These are phyloP conservation scores for Yamadazyma mexicana DNA, from an alignment of 1,139 yeast genomes.

Conservation along the genomic window DNA sequence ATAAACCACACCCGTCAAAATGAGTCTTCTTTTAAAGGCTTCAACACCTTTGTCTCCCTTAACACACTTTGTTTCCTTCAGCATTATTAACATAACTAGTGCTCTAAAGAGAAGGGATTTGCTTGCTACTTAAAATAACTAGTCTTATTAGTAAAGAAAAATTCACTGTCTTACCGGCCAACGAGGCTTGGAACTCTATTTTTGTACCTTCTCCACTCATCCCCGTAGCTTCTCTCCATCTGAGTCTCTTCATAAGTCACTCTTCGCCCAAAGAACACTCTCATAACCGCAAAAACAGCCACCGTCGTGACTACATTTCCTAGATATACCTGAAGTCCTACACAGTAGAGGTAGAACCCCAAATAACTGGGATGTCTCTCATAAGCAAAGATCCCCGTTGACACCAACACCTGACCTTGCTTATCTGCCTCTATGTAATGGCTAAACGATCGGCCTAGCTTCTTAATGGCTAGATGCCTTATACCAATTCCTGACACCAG, in stretches of 20 bases:
- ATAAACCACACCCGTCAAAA: too few relatives aligned
- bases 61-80: too few relatives aligned
- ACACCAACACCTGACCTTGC: slow-evolving; percentile 21
- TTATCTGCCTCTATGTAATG: slow-evolving; percentile 24
- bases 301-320: slow-evolving; percentile 24
- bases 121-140: too few relatives aligned
- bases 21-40: too few relatives aligned
- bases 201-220: slow-evolving; percentile 27
- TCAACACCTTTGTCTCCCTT: too few relatives aligned
- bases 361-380: slow-evolving; percentile 44
- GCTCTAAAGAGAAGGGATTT: too few relatives aligned
- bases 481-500: slow-evolving; percentile 15
- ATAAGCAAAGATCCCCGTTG: slow-evolving; percentile 31
- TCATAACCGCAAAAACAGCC: slow-evolving; percentile 20
- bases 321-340: slow-evolving; percentile 35
- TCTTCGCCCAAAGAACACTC: slow-evolving; percentile 31
- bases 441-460: slow-evolving; percentile 39
- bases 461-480: slow-evolving; percentile 32
- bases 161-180: too few relatives aligned
- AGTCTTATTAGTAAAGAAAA: too few relatives aligned
- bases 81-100: too few relatives aligned
- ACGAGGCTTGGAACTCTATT: slow-evolving; percentile 28
- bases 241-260: slow-evolving; percentile 40
- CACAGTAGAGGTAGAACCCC: slow-evolving; percentile 40
- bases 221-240: slow-evolving; percentile 29